These are phyloP conservation scores for Quercus alba DNA, from an alignment of 306 rosid species.

Conservation along the genomic window DNA sequence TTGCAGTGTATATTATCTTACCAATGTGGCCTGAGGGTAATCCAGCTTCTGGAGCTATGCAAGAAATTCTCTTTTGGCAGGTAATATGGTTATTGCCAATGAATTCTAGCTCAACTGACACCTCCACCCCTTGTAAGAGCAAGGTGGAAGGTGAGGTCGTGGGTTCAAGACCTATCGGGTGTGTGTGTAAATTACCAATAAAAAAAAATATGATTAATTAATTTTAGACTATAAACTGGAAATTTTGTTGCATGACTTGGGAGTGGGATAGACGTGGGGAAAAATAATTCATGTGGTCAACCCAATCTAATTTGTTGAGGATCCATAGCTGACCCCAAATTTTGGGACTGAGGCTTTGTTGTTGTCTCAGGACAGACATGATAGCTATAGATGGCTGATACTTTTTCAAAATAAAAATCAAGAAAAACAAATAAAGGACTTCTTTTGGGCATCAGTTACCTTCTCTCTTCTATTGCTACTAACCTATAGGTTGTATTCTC, in stretches of 20 bases:
- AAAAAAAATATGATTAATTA: not conserved
- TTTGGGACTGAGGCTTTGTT: too few relatives aligned
- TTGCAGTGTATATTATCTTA: constrained; percentile 73
- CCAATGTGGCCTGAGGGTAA: constrained; percentile 99
- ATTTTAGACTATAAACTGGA: constrained; percentile 8
- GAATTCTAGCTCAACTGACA: too few relatives aligned
- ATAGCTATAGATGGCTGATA: not conserved
- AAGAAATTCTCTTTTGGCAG: constrained; percentile 99
- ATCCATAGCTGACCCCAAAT: too few relatives aligned
- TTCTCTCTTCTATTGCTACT: not conserved
- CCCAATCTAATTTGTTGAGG: too few relatives aligned
- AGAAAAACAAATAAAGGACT: not conserved
- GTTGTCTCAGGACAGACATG: not conserved
- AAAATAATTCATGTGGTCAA: too few relatives aligned
- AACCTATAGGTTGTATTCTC: not conserved
- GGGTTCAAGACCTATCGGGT: too few relatives aligned
- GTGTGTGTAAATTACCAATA: too few relatives aligned
- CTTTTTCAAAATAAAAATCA: not conserved
- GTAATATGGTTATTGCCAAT: constrained; percentile 27
- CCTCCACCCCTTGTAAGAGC: too few relatives aligned
- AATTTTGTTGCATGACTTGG: not conserved
- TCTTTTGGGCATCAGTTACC: too few relatives aligned
- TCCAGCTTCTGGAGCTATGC: constrained; percentile 72
- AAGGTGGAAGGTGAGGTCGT: too few relatives aligned
- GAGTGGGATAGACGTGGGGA: not conserved